These are phyloP conservation scores for Trichophyton benhamiae DNA, from an alignment of 2,329 filamentous ascomycete genomes.

Conservation along the genomic window DNA sequence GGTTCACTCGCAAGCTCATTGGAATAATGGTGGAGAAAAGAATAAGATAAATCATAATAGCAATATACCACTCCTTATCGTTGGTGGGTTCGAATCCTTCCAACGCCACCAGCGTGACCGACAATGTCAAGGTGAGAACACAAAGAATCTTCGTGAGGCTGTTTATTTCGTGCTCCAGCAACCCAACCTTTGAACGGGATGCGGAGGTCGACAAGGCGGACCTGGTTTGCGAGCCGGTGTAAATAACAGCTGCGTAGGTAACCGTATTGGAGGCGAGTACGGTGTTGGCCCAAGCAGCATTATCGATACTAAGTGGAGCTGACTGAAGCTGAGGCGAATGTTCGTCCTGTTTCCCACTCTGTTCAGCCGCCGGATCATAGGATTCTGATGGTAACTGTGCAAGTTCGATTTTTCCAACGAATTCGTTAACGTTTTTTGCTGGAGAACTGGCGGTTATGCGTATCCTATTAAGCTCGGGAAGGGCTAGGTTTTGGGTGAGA, in stretches of 20 bases:
- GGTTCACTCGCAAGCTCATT: slow-evolving; percentile 87
- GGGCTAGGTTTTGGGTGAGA: slow-evolving; percentile 64
- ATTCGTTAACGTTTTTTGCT: slow-evolving; percentile 88
- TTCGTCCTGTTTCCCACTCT: neutral
- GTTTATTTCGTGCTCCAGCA: slow-evolving; percentile 94
- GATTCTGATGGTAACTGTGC: slow-evolving; percentile 41
- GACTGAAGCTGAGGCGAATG: slow-evolving; percentile 35
- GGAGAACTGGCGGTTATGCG: slow-evolving; percentile 75
- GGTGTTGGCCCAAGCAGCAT: slow-evolving; percentile 97
- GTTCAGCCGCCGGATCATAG: slow-evolving; percentile 35
- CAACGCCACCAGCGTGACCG: slow-evolving; percentile 74
- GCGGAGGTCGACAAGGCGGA: slow-evolving; percentile 86
- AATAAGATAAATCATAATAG: slow-evolving; percentile 95
- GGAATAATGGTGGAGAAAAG: slow-evolving; percentile 99
- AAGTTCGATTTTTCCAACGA: slow-evolving; percentile 77
- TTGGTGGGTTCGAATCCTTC: slow-evolving; percentile 57
- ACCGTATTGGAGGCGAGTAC: slow-evolving; percentile 86
- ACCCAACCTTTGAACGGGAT: slow-evolving; percentile 83
- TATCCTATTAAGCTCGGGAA: slow-evolving; percentile 55
- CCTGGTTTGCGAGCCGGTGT: slow-evolving; percentile 87
- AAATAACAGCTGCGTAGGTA: slow-evolving; percentile 80
- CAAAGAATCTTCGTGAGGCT: slow-evolving; percentile 93
- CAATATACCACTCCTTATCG: slow-evolving; percentile 68
- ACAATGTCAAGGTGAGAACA: slow-evolving; percentile 71
- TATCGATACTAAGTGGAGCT: slow-evolving; percentile 77